Percentiles rank a stretch among this genome's conserved stretches.
phyloP scores from a whole-genome alignment of 768 basidiomycete genomes.

The Lactarius sp. region DNA sequence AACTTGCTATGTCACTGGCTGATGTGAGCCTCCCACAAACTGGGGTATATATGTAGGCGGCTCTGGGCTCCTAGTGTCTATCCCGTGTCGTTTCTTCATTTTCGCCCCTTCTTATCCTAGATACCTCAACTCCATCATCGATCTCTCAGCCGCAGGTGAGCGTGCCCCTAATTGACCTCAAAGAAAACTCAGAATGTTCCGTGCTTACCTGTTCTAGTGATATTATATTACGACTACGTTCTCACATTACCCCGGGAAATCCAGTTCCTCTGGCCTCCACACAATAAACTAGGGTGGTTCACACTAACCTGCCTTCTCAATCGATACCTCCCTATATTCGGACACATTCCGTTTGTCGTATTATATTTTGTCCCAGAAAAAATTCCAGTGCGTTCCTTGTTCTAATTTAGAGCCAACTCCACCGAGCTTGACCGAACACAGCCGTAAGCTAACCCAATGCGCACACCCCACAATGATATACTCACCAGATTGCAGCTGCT shows the following conservation, averaged over 20 bases:
- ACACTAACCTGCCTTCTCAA: too few relatives aligned
- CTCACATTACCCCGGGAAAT: too few relatives aligned
- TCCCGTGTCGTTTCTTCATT: neutral
- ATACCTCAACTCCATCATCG: neutral
- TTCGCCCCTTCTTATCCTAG: neutral
- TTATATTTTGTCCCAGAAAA: conserved; percentile 13
- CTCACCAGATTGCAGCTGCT: neutral
- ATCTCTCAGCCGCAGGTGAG: conserved; percentile 4
- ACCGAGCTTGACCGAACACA: neutral
- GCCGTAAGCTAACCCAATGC: neutral
- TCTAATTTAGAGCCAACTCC: neutral
- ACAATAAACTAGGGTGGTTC: too few relatives aligned
- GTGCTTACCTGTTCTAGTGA: conserved; percentile 19
- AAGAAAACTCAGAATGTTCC: neutral
- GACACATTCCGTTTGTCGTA: too few relatives aligned
- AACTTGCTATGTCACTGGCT: conserved; percentile 7
- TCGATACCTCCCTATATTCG: too few relatives aligned
- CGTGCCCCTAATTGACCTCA: too few relatives aligned
- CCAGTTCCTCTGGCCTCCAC: too few relatives aligned
- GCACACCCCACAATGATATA: neutral
- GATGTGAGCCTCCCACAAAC: neutral
- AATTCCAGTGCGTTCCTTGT: neutral
- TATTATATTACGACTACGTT: too few relatives aligned
- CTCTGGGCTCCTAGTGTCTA: too few relatives aligned
- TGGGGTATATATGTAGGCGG: neutral